Evolutionary conservation across 306 rosid species (phyloP).

Genomic region (Casuarina glauca): DNA sequence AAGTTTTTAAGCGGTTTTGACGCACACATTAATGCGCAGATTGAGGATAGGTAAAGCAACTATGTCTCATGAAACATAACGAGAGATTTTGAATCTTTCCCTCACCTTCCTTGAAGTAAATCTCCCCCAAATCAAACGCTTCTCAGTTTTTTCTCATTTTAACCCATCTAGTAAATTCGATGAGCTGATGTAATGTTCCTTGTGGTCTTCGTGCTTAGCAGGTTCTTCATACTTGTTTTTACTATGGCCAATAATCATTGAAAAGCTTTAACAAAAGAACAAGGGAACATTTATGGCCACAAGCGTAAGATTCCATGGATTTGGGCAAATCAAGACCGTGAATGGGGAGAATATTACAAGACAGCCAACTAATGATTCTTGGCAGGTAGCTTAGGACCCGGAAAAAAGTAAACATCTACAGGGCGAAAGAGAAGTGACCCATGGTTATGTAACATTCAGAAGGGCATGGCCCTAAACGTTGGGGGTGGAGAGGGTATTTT

Average conservation of each 20-base stretch:
- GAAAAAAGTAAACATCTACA: not conserved
- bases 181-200: too few species aligned
- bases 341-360: not conserved
- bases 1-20: not conserved
- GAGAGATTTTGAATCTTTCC: too few species aligned
- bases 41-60: too few species aligned
- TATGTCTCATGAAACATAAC: too few species aligned
- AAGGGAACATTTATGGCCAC: not conserved
- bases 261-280: not conserved
- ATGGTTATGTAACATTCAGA: not conserved
- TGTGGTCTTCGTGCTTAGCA: too few species aligned
- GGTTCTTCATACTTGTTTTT: too few species aligned
- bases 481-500: not conserved
- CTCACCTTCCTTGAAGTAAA: too few species aligned
- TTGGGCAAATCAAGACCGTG: not conserved
- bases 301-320: not conserved
- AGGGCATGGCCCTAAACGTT: not conserved
- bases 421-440: not conserved
- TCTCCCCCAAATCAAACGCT: too few species aligned
- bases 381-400: not conserved
- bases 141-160: too few species aligned
- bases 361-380: not conserved
- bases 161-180: too few species aligned
- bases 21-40: not conserved
- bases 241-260: too few species aligned